These are phyloP conservation scores for Beauveria brongniartii DNA, from an alignment of 2,329 filamentous ascomycete genomes.

Conservation along the genomic window DNA sequence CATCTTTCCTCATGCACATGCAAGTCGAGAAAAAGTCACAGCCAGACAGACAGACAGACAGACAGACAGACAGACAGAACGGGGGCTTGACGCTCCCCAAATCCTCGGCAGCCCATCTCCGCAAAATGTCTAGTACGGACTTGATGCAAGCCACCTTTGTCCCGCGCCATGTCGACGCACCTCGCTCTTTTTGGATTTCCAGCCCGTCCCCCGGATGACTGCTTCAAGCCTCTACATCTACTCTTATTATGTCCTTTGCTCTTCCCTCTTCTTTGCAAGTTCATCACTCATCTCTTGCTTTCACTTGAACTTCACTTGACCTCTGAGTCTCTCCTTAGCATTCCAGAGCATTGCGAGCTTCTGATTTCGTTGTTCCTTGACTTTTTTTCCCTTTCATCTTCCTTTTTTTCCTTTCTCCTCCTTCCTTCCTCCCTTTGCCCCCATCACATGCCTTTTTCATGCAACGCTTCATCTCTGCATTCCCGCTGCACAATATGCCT, in stretches of 20 bases:
- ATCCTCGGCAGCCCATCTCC: background rate
- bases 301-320: background rate
- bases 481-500: background rate
- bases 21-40: background rate
- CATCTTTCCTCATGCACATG: background rate
- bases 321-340: slow-evolving; percentile 7
- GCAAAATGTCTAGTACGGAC: background rate
- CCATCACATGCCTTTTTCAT: background rate
- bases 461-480: background rate
- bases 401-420: background rate
- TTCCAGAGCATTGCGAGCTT: slow-evolving; percentile 1
- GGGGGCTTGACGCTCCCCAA: background rate
- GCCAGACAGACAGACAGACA: background rate
- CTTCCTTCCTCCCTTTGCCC: background rate
- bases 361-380: too few species aligned
- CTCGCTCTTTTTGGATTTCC: background rate
- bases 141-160: slow-evolving; percentile 1
- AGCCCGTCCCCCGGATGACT: background rate
- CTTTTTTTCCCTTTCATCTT: background rate
- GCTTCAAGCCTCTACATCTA: background rate
- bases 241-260: background rate
- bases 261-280: background rate
- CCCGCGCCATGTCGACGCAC: background rate
- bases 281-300: background rate
- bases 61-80: background rate